Conservation (phyloP, 148 eudicot genomes). For the Diospyros lotus region DNA sequence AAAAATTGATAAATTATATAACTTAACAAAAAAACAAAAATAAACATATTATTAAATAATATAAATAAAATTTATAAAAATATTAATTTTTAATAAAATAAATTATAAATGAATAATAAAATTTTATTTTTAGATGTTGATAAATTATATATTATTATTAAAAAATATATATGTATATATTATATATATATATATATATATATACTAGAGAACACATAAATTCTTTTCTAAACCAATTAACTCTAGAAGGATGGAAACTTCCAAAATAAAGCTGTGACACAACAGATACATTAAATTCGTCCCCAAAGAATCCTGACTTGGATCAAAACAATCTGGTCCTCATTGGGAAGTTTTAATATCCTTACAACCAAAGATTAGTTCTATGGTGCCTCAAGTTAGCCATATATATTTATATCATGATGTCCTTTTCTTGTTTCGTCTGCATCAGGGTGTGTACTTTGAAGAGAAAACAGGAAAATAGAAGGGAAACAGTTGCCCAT, state of each 20-base stretch:
- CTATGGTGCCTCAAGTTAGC: background rate
- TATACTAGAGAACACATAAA: background rate
- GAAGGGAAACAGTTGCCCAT: background rate
- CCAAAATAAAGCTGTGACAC: background rate
- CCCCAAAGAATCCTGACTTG: background rate
- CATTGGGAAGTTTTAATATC: too few species aligned
- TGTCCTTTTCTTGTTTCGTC: background rate
- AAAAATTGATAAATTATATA: too few species aligned
- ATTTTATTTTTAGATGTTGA: too few species aligned
- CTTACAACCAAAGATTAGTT: background rate
- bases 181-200: too few species aligned
- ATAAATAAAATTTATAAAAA: too few species aligned
- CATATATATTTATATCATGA: background rate
- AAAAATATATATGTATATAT: too few species aligned
- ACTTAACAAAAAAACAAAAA: too few species aligned
- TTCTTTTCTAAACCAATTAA: background rate
- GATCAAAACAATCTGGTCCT: background rate
- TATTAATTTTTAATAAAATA: too few species aligned
- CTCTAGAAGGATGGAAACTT: background rate
- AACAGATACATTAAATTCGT: background rate
- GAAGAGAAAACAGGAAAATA: background rate
- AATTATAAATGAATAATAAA: too few species aligned
- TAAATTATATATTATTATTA: too few species aligned
- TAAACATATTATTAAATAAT: too few species aligned
- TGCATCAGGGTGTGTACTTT: background rate